phyloP scores from a whole-genome alignment of 179 eudicot species.

The Amaranthus tricolor region DNA sequence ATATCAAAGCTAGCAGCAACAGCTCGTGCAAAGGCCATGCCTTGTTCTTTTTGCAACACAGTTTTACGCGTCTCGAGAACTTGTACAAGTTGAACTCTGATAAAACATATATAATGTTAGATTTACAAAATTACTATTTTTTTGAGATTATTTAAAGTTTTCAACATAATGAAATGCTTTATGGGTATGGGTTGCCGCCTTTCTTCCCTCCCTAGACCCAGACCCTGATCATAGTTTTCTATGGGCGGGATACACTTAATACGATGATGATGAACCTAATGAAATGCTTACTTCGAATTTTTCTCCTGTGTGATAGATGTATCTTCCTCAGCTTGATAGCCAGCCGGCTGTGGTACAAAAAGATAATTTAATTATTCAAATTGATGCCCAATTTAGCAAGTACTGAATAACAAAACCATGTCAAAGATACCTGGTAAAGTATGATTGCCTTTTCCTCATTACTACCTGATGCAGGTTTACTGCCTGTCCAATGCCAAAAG shows the following conservation, averaged over 20 bases:
- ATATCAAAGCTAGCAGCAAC: constrained; percentile 89
- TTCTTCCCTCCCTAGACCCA: no score
- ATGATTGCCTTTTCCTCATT: constrained; percentile 86
- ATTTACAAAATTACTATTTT: constrained; percentile 5
- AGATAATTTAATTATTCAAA: constrained; percentile 11
- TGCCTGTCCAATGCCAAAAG: constrained; percentile 45
- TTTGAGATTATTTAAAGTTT: background rate
- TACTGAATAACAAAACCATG: background rate
- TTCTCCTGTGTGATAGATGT: constrained; percentile 47
- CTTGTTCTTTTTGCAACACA: constrained; percentile 90
- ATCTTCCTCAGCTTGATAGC: constrained; percentile 45
- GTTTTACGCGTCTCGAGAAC: constrained; percentile 86
- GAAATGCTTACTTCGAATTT: constrained; percentile 65
- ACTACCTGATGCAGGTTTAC: constrained; percentile 33
- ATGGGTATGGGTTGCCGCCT: no score
- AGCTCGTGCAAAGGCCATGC: constrained; percentile 99
- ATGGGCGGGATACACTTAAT: no score
- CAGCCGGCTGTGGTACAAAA: constrained; percentile 51
- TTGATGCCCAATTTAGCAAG: constrained; percentile 1
- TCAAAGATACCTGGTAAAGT: constrained; percentile 67
- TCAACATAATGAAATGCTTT: constrained; percentile 28
- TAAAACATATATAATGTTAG: constrained; percentile 28
- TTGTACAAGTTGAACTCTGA: constrained; percentile 78
- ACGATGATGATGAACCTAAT: constrained; percentile 5
- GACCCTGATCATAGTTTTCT: no score